Evolutionary conservation across 345 rosid species (phyloP).

Genomic region (Salix purpurea): DNA sequence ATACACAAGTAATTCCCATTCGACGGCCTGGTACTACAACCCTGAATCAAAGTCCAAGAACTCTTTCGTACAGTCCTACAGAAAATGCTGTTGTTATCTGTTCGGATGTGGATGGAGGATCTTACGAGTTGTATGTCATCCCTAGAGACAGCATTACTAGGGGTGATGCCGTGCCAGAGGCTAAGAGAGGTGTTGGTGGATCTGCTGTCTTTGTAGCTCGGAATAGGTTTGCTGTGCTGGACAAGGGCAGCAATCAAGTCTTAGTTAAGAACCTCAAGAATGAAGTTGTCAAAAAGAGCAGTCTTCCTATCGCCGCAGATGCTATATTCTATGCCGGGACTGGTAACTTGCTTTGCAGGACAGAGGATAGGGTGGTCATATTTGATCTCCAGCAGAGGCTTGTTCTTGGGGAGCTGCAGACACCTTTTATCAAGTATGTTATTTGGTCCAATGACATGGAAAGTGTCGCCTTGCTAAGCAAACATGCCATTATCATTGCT

Average conservation of each 20-base stretch:
- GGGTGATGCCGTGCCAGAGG: slow-evolving; percentile 68
- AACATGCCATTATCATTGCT: slow-evolving; percentile 79
- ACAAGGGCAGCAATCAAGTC: slow-evolving; percentile 82
- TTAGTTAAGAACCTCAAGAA: slow-evolving; percentile 71
- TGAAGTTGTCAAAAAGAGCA: slow-evolving; percentile 71
- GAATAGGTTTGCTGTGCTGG: slow-evolving; percentile 91
- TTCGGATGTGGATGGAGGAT: slow-evolving; percentile 90
- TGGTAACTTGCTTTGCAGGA: slow-evolving; percentile 75
- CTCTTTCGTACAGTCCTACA: slow-evolving; percentile 88
- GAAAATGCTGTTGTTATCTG: slow-evolving; percentile 83
- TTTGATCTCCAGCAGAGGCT: slow-evolving; percentile 89
- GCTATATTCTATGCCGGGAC: slow-evolving; percentile 92
- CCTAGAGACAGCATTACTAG: slow-evolving; percentile 73
- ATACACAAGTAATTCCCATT: slow-evolving; percentile 75
- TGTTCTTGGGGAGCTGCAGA: slow-evolving; percentile 78
- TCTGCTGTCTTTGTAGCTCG: slow-evolving; percentile 82
- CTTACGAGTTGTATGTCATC: slow-evolving; percentile 78
- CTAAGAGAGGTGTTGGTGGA: slow-evolving; percentile 79
- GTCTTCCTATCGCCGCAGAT: slow-evolving; percentile 68
- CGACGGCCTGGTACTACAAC: slow-evolving; percentile 71
- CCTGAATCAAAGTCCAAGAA: slow-evolving; percentile 84
- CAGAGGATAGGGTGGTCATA: slow-evolving; percentile 78
- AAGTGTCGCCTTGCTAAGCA: slow-evolving; percentile 88
- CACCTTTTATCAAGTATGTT: slow-evolving; percentile 72
- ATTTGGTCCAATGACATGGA: slow-evolving; percentile 96